Evolutionary conservation across 2,329 filamentous ascomycete species (phyloP), one percentile per base, ranked within the genome.

Genomic region (Peltaster fructicola): DNA sequence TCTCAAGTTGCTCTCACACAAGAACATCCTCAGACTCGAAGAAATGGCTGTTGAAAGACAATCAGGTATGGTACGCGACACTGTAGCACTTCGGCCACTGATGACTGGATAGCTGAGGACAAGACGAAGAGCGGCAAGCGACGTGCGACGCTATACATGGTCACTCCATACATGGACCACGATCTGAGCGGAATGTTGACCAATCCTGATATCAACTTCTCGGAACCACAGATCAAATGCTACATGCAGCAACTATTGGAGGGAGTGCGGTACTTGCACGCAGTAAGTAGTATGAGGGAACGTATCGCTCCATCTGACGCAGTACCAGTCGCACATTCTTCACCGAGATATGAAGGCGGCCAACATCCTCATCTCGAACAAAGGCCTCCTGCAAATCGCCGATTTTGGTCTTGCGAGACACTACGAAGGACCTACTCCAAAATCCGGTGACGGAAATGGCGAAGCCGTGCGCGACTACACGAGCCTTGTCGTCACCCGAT

Each of bases 341-440:
- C 88, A 98, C 49, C 74, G 88, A 47, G 88, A 98, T 45, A 95
- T 98, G 84, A 98, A 98, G 57, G 88, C 88, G 2, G 88, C 88
- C 44, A 98, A 98, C 47, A 64, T 98, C 15, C 68, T 98, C 30
- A 98, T 98, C 53, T 91, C 79, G 56, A 95, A 98, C 52, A 65
- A 71, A 27, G 88, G 88, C 12, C 74, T 92, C 28, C 65, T 98
- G 7, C 85, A 95, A 51, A 95, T 98, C 52, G 88, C 82, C 20
- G 88, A 98, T 57, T 98, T 98, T 42, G 88, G 88, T 39, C 65
- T 98, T 16, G 88, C 88, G 6, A 67, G 88, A 42, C 79, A 91
- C 41, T 98, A 92, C 47, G 82, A 93, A 34, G 88, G 90, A 20
- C 64, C 67, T 1, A 70, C 74, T 4, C 88, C 88, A 3, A 66